A percentile compares a stretch with the other conserved stretches of the same genome.
Evolutionary conservation across 2,329 filamentous ascomycete species (phyloP).

Genomic region (Claviceps africana): DNA sequence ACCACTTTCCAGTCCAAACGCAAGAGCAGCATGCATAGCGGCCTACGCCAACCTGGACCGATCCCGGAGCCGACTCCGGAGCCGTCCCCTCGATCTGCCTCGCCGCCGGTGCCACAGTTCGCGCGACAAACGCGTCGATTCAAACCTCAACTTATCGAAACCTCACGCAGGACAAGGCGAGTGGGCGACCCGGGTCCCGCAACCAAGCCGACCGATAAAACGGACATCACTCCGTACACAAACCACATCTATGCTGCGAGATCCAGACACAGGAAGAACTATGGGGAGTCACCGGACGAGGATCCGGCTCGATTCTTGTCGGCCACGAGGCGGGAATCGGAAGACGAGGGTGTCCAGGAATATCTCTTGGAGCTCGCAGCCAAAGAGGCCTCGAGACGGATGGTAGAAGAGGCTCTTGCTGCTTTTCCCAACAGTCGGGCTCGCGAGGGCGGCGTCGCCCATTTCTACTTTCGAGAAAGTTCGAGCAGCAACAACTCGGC

Average conservation of each 20-base stretch:
- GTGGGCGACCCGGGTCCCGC: constrained; percentile 50
- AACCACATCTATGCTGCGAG: constrained; percentile 42
- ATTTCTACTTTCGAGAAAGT: constrained; percentile 54
- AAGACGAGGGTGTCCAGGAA: constrained; percentile 61
- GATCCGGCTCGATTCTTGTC: constrained; percentile 20
- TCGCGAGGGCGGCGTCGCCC: constrained; percentile 54
- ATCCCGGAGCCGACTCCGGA: constrained; percentile 45
- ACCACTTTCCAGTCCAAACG: constrained; percentile 51
- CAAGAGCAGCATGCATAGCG: constrained; percentile 10
- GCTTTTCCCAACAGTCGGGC: constrained; percentile 63
- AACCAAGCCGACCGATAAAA: constrained; percentile 53
- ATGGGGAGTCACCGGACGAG: constrained; percentile 17
- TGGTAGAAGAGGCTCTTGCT: constrained; percentile 62
- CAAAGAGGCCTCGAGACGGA: constrained; percentile 63
- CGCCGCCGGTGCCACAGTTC: constrained; percentile 26
- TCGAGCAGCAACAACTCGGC: constrained; percentile 40
- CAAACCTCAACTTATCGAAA: constrained; percentile 69
- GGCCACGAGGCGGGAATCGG: constrained; percentile 46
- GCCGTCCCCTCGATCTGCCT: constrained; percentile 35
- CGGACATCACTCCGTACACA: constrained; percentile 53
- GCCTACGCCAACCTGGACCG: constrained; percentile 23
- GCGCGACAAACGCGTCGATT: constrained; percentile 40
- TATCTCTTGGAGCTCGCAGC: constrained; percentile 71
- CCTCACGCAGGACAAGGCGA: constrained; percentile 56
- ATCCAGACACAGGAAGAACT: constrained; percentile 22